Evolutionary conservation across 2,329 filamentous ascomycete species (phyloP).

Genomic region (Helotiales sp.): DNA sequence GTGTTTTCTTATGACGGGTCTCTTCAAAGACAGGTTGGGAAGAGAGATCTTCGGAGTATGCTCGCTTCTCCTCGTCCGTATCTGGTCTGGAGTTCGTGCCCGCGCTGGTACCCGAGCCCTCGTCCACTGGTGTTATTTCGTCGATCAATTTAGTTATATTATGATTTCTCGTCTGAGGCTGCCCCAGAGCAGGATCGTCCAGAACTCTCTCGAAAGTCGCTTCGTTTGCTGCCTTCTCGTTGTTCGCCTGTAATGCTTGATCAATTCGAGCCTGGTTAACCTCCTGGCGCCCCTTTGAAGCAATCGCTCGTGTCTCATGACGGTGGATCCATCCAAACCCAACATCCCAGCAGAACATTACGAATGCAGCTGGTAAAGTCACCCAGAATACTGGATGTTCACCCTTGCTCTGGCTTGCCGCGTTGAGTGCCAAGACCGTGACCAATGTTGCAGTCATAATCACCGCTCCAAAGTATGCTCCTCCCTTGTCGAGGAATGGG

Average conservation of each 20-base stretch:
- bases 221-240: conserved; percentile 64
- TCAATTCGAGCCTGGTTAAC: conserved; percentile 45
- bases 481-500: conserved; percentile 67
- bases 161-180: no score
- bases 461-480: conserved; percentile 62
- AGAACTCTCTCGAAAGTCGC: neutral
- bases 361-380: conserved; percentile 65
- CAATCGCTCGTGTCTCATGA: conserved; percentile 62
- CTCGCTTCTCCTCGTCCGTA: neutral
- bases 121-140: no score
- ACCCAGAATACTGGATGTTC: conserved; percentile 66
- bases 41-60: neutral
- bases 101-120: no score
- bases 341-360: conserved; percentile 71
- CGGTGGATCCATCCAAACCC: conserved; percentile 62
- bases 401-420: conserved; percentile 49
- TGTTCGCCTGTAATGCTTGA: conserved; percentile 15
- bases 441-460: conserved; percentile 69
- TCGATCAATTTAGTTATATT: no score
- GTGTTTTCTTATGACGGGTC: conserved; percentile 39
- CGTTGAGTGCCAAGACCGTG: conserved; percentile 66
- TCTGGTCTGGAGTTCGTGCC: no score
- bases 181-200: no score
- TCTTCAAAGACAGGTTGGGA: neutral
- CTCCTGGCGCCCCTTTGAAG: conserved; percentile 53